A percentile compares a stretch with the other conserved stretches of the same genome.
phyloP scores from a whole-genome alignment of 345 rosid genomes.

The Citrus unshiu region DNA sequence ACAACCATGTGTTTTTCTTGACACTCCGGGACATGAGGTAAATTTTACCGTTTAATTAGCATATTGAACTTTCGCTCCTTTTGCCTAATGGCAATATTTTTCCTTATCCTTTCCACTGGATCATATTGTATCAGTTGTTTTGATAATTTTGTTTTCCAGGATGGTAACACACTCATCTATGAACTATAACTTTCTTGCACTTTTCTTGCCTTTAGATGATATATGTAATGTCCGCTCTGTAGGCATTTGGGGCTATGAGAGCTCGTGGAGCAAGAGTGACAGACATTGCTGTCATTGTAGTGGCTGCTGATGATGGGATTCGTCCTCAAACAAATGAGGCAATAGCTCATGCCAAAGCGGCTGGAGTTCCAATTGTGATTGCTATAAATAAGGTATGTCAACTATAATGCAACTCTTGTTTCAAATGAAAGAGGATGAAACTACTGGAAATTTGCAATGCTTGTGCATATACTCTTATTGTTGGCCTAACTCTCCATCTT shows the following conservation, averaged over 20 bases:
- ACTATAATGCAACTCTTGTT: slow-evolving; percentile 3
- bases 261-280: slow-evolving; percentile 99
- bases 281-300: slow-evolving; percentile 90
- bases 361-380: slow-evolving; percentile 89
- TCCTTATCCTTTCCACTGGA: neutral
- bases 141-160: neutral
- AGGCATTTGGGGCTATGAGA: slow-evolving; percentile 99
- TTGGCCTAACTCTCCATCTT: slow-evolving; percentile 5
- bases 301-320: slow-evolving; percentile 98
- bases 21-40: slow-evolving; percentile 99
- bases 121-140: neutral
- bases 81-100: slow-evolving; percentile 7
- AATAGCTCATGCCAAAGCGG: slow-evolving; percentile 96
- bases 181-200: slow-evolving; percentile 7
- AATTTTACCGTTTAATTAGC: neutral
- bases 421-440: slow-evolving; percentile 7
- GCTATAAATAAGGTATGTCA: slow-evolving; percentile 81
- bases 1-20: slow-evolving; percentile 91
- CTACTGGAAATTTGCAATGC: slow-evolving; percentile 10
- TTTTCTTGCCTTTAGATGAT: slow-evolving; percentile 23
- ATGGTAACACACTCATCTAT: slow-evolving; percentile 5
- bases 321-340: slow-evolving; percentile 99
- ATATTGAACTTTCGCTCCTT: neutral
- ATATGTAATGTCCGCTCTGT: slow-evolving; percentile 30
- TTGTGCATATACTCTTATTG: slow-evolving; percentile 14